A percentile compares a stretch with the other conserved stretches of the same genome.
These are phyloP conservation scores for Perkinsus marinus DNA, from an alignment of 169 alveolate species.

Conservation along the genomic window DNA sequence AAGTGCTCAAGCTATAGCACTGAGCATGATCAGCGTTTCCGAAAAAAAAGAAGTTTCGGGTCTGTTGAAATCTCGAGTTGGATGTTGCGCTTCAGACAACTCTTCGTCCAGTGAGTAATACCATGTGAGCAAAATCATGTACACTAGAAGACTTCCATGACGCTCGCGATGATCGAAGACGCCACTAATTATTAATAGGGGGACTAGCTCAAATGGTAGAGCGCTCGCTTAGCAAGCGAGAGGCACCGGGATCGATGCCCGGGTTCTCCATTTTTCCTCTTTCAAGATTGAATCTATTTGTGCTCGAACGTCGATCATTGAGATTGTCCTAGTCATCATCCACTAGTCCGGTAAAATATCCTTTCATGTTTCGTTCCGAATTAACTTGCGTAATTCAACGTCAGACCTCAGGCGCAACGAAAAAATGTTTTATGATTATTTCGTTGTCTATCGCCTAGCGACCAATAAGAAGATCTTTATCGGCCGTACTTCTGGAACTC, in stretches of 20 bases:
- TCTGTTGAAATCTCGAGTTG: not conserved
- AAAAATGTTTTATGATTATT: not conserved
- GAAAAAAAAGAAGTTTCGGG: not conserved
- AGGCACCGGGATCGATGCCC: constrained; percentile 99
- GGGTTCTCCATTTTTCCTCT: constrained; percentile 26
- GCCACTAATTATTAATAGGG: constrained; percentile 38
- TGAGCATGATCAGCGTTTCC: not conserved
- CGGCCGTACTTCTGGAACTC: constrained; percentile 31
- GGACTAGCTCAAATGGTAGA: constrained; percentile 98
- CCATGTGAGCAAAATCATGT: too few relatives aligned
- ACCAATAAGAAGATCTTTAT: not conserved
- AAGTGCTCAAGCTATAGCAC: not conserved
- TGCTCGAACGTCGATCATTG: too few relatives aligned
- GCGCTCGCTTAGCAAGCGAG: constrained; percentile 99
- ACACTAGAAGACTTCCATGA: too few relatives aligned
- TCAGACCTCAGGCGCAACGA: not conserved
- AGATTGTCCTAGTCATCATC: too few relatives aligned
- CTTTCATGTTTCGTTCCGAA: not conserved
- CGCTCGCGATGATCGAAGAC: too few relatives aligned
- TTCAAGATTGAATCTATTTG: too few relatives aligned
- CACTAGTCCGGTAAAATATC: too few relatives aligned
- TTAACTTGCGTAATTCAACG: not conserved
- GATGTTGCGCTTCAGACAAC: too few relatives aligned
- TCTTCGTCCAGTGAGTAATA: too few relatives aligned
- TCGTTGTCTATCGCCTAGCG: not conserved